A percentile compares a stretch with the other conserved stretches of the same genome.
These are phyloP conservation scores for Xylariaceae sp. DNA, from an alignment of 2,329 filamentous ascomycete genomes.

Conservation along the genomic window DNA sequence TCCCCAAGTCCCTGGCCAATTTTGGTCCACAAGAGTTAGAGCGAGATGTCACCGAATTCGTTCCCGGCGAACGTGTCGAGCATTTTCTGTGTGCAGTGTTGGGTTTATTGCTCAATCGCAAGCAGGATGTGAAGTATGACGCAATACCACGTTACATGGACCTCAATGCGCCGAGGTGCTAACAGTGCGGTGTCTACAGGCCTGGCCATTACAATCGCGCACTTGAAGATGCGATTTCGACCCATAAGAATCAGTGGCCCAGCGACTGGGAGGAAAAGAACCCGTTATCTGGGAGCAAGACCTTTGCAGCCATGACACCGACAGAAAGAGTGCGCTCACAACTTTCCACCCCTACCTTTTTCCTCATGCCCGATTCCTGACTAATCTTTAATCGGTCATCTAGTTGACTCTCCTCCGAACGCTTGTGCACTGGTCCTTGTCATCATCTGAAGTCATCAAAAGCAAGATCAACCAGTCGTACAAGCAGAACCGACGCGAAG, in stretches of 20 bases:
- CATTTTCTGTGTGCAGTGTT: conserved; percentile 85
- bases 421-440: conserved; percentile 82
- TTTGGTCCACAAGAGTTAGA: conserved; percentile 96
- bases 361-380: neutral
- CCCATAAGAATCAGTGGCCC: conserved; percentile 86
- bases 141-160: conserved; percentile 14
- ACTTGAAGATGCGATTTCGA: conserved; percentile 84
- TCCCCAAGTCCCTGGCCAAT: conserved; percentile 81
- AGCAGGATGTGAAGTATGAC: conserved; percentile 96
- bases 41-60: conserved; percentile 70
- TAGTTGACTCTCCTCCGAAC: conserved; percentile 81
- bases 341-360: neutral
- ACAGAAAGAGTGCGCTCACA: conserved; percentile 65
- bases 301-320: conserved; percentile 78
- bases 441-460: conserved; percentile 80
- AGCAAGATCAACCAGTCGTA: conserved; percentile 80
- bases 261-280: conserved; percentile 77
- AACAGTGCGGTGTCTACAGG: conserved; percentile 41
- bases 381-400: neutral
- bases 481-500: conserved; percentile 79
- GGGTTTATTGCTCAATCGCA: conserved; percentile 85
- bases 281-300: conserved; percentile 74
- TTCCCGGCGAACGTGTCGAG: conserved; percentile 82
- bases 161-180: neutral
- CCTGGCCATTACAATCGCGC: conserved; percentile 89